Percentiles rank a stretch among this genome's conserved stretches.
Conservation (phyloP, 2,329 filamentous ascomycete species). For the Aspergillus sp. region DNA sequence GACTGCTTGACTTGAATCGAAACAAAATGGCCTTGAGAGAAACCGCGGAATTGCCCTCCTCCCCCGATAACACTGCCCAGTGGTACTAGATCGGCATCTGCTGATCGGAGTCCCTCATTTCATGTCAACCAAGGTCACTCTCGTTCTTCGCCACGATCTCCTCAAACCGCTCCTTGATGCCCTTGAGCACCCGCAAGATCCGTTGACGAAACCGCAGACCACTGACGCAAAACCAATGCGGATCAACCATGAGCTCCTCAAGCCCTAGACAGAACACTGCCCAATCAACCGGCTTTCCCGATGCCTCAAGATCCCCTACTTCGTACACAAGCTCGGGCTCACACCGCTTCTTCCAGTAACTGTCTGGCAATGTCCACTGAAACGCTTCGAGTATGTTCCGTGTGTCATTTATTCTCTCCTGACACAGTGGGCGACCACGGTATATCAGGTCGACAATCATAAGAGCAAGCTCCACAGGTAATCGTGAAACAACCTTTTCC, state of each 20-base stretch:
- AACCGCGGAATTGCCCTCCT: too few species aligned
- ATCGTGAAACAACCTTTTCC: too few species aligned
- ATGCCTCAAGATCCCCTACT: constrained; percentile 1
- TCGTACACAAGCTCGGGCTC: constrained; percentile 8
- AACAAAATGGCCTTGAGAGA: too few species aligned
- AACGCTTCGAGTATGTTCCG: constrained; percentile 14
- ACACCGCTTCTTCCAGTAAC: constrained; percentile 17
- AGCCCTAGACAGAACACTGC: constrained; percentile 12
- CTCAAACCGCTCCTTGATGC: not conserved
- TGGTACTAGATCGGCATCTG: too few species aligned
- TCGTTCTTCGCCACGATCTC: not conserved
- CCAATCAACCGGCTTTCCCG: constrained; percentile 5
- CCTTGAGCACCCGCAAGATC: not conserved
- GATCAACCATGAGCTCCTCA: constrained; percentile 13
- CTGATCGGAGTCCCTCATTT: too few species aligned
- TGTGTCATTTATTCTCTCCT: constrained; percentile 1
- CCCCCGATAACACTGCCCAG: too few species aligned
- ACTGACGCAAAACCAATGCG: constrained; percentile 17
- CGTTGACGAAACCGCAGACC: constrained; percentile 2
- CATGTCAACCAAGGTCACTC: too few species aligned
- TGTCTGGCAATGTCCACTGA: constrained; percentile 10
- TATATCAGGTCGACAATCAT: constrained; percentile 13
- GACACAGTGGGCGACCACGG: not conserved
- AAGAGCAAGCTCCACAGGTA: constrained; percentile 8
- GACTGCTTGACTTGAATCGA: too few species aligned